Conservation (phyloP, 306 rosid genomes). For the Begonia peltatifolia region DNA sequence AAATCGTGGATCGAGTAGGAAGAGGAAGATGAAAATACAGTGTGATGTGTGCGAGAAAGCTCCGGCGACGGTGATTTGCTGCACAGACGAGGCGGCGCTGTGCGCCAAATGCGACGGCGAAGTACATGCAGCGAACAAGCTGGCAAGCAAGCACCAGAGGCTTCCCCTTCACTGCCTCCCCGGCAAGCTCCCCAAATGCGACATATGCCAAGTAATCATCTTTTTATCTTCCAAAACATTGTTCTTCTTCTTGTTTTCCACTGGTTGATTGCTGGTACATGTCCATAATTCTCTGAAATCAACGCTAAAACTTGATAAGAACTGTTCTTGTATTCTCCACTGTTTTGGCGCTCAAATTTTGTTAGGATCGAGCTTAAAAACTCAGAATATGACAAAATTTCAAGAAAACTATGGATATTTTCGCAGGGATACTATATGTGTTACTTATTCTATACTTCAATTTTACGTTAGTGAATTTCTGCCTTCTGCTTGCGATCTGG, state of each 20-base stretch:
- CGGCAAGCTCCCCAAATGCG: constrained; percentile 82
- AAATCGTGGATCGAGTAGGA: background rate
- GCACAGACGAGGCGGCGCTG: constrained; percentile 94
- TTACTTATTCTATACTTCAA: no score
- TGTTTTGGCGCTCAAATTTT: no score
- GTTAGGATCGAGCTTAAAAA: no score
- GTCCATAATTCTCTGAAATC: background rate
- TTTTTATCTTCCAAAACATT: background rate
- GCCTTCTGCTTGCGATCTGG: no score
- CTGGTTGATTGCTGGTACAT: background rate
- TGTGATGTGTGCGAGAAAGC: constrained; percentile 97
- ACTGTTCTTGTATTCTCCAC: background rate
- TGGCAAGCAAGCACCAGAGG: constrained; percentile 95
- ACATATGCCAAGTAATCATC: constrained; percentile 69
- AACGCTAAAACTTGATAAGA: background rate
- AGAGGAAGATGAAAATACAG: constrained; percentile 66
- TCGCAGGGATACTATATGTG: no score
- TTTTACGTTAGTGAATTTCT: no score
- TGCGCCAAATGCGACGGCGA: constrained; percentile 87
- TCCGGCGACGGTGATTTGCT: constrained; percentile 86
- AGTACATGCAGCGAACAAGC: constrained; percentile 96
- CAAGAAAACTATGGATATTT: no score
- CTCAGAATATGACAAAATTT: no score
- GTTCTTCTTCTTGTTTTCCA: background rate
- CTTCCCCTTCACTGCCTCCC: constrained; percentile 74